Conservation (phyloP, 1,139 yeast species). For the Nematodospora anomalae region DNA sequence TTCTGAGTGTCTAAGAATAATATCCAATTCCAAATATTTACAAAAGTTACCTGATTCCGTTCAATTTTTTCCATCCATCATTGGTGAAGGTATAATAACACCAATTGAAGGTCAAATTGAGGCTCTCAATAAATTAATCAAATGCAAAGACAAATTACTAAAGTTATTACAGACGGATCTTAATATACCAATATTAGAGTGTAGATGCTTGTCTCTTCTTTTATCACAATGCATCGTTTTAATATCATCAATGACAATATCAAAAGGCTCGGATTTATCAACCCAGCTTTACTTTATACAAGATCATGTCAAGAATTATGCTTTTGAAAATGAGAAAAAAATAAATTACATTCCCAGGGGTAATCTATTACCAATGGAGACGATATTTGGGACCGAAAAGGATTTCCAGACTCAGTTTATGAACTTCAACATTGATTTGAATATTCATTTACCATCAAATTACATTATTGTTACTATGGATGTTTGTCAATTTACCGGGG, state of each 20-base stretch:
- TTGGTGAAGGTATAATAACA: constrained; percentile 9
- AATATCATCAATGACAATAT: constrained; percentile 26
- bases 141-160: constrained; percentile 20
- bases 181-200: constrained; percentile 11
- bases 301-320: constrained; percentile 33
- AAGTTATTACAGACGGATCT: constrained; percentile 6
- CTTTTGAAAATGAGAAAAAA: constrained; percentile 32
- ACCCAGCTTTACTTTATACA: constrained; percentile 30
- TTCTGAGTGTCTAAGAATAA: not conserved
- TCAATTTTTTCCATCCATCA: constrained; percentile 18
- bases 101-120: constrained; percentile 4
- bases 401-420: constrained; percentile 1
- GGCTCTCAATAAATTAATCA: constrained; percentile 19
- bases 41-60: constrained; percentile 12
- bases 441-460: constrained; percentile 35
- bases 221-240: constrained; percentile 22
- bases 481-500: constrained; percentile 57
- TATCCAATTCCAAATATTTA: not conserved
- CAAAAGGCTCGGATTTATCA: constrained; percentile 23
- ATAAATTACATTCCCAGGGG: constrained; percentile 15
- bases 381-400: not conserved
- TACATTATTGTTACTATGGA: constrained; percentile 70
- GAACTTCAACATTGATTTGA: constrained; percentile 19
- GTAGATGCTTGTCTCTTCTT: constrained; percentile 2
- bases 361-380: not conserved